Percentiles rank a stretch among this genome's conserved stretches.
phyloP scores from a whole-genome alignment of 345 rosid species.

The Linum usitatissimum region DNA sequence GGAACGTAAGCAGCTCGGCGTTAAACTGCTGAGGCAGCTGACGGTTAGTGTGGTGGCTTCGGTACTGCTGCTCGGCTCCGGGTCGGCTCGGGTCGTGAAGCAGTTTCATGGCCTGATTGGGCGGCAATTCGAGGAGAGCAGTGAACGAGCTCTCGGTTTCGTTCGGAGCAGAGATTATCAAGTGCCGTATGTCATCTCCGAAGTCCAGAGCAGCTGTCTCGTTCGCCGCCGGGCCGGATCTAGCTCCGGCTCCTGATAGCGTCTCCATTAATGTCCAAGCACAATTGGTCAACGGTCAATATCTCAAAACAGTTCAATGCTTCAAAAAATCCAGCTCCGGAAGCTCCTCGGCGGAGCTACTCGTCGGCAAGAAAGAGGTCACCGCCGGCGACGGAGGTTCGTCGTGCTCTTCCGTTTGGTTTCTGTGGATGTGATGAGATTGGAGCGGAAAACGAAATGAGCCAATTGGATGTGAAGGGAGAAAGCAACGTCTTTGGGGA shows the following conservation, averaged over 20 bases:
- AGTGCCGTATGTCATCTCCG: slow-evolving; percentile 42
- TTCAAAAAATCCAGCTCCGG: not conserved
- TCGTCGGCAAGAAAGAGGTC: not conserved
- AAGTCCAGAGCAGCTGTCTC: slow-evolving; percentile 32
- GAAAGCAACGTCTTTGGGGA: not conserved
- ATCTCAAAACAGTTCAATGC: not conserved
- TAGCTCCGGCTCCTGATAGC: slow-evolving; percentile 25
- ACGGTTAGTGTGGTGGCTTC: too few relatives aligned
- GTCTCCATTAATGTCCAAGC: slow-evolving; percentile 29
- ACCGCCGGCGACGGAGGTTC: not conserved
- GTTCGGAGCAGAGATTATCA: slow-evolving; percentile 23
- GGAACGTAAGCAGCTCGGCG: slow-evolving; percentile 24
- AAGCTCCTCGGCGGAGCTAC: not conserved
- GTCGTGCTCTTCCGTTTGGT: not conserved
- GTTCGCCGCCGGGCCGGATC: slow-evolving; percentile 30
- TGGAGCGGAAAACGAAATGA: not conserved
- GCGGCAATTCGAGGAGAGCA: slow-evolving; percentile 50
- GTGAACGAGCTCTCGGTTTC: slow-evolving; percentile 47
- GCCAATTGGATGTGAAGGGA: not conserved
- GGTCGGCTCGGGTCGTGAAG: slow-evolving; percentile 42
- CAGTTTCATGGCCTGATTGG: slow-evolving; percentile 43
- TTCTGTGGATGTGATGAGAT: not conserved
- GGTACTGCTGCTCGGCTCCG: not conserved
- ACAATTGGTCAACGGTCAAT: not conserved
- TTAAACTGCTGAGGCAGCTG: slow-evolving; percentile 14